phyloP scores from a whole-genome alignment of 2,329 filamentous ascomycete genomes.

The Penicillium sp. region DNA sequence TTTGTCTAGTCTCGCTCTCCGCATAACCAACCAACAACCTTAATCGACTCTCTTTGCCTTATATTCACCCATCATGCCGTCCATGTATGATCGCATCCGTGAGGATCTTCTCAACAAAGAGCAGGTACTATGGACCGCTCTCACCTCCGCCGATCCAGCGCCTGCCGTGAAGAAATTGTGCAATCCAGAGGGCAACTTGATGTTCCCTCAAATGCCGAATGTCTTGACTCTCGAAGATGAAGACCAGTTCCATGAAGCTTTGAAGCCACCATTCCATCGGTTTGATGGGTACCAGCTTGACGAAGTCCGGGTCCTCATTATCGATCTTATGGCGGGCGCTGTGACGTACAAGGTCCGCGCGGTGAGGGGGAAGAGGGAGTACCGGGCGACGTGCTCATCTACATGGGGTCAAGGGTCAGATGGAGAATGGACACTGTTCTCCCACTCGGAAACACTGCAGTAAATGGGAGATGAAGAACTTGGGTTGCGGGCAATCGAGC shows the following conservation, averaged over 20 bases:
- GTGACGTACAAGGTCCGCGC: conserved; percentile 44
- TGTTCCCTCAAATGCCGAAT: conserved; percentile 41
- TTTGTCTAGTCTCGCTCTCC: neutral
- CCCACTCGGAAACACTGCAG: conserved; percentile 44
- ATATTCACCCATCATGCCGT: conserved; percentile 36
- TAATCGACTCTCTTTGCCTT: neutral
- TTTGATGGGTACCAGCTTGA: conserved; percentile 42
- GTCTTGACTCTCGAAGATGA: conserved; percentile 43
- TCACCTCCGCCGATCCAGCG: conserved; percentile 45
- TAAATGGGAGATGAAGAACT: conserved; percentile 15
- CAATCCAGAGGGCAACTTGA: conserved; percentile 39
- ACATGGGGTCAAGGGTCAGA: conserved; percentile 48
- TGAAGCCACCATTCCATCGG: conserved; percentile 44
- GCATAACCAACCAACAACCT: neutral
- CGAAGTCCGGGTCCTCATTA: conserved; percentile 41
- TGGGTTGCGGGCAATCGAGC: conserved; percentile 6
- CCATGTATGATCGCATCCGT: conserved; percentile 47
- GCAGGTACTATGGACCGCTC: conserved; percentile 45
- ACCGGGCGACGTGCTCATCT: conserved; percentile 39
- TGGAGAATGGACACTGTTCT: conserved; percentile 45
- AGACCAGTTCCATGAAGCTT: conserved; percentile 30
- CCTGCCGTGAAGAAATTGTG: conserved; percentile 43
- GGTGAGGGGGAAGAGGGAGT: conserved; percentile 33
- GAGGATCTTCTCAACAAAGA: conserved; percentile 44
- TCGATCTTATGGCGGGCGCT: conserved; percentile 46